phyloP scores from a whole-genome alignment of 768 basidiomycete genomes.

The Termitomyces bulborhizus region DNA sequence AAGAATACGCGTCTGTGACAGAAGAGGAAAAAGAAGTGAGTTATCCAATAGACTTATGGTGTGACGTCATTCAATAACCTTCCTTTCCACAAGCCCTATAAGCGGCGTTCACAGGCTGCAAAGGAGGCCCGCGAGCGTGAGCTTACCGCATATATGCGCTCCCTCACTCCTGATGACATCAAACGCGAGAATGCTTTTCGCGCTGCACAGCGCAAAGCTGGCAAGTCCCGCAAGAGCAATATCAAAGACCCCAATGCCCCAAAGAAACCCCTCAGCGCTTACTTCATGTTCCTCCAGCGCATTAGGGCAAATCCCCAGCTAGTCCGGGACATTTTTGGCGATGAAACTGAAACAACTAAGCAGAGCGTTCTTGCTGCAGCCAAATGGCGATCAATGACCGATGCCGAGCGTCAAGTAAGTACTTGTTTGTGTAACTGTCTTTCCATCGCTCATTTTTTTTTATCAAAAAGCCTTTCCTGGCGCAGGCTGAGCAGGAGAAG shows the following conservation, averaged over 20 bases:
- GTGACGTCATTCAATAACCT: slow-evolving; percentile 27
- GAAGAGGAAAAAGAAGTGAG: slow-evolving; percentile 78
- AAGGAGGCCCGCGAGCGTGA: slow-evolving; percentile 85
- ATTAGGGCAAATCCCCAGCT: slow-evolving; percentile 75
- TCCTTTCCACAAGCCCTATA: slow-evolving; percentile 60
- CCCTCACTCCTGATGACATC: slow-evolving; percentile 90
- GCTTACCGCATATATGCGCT: slow-evolving; percentile 78
- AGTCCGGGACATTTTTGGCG: slow-evolving; percentile 79
- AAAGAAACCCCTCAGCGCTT: slow-evolving; percentile 91
- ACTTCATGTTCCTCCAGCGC: slow-evolving; percentile 91
- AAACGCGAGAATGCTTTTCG: slow-evolving; percentile 90
- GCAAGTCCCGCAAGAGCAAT: slow-evolving; percentile 88
- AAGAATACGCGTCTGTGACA: slow-evolving; percentile 77
- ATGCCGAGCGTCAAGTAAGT: slow-evolving; percentile 85
- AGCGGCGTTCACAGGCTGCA: slow-evolving; percentile 72
- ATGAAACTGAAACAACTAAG: slow-evolving; percentile 89
- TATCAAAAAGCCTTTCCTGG: slow-evolving; percentile 70
- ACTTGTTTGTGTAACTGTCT: too few relatives aligned
- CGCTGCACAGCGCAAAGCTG: slow-evolving; percentile 87
- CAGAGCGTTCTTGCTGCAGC: slow-evolving; percentile 92
- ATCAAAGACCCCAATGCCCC: slow-evolving; percentile 97
- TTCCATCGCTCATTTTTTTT: slow-evolving; percentile 3
- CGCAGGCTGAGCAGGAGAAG: slow-evolving; percentile 93
- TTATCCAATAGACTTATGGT: slow-evolving; percentile 12
- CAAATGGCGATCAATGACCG: slow-evolving; percentile 90